These are phyloP conservation scores for Nitzschia sp. DNA, from an alignment of 108 stramenopile species.

Conservation along the genomic window DNA sequence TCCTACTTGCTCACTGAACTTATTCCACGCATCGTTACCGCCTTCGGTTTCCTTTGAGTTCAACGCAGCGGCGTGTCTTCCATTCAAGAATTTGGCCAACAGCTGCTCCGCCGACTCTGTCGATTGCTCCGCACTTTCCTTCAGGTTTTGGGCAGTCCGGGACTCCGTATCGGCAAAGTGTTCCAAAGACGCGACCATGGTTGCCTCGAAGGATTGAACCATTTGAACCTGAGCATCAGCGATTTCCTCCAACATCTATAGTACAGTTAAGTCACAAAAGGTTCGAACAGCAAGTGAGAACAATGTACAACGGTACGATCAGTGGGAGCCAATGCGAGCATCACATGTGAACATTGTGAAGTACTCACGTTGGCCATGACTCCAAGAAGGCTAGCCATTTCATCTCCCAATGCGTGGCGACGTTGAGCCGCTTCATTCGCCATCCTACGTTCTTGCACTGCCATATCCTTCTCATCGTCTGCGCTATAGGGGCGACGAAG, in stretches of 20 bases:
- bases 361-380: conserved; percentile 61
- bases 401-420: conserved; percentile 61
- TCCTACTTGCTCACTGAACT: conserved; percentile 74
- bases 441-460: conserved; percentile 24
- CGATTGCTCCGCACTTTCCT: conserved; percentile 60
- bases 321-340: neutral
- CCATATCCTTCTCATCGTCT: conserved; percentile 29
- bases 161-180: conserved; percentile 62
- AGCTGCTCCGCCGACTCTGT: conserved; percentile 71
- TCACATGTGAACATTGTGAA: neutral
- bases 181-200: conserved; percentile 73
- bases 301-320: neutral
- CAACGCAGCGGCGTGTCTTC: conserved; percentile 62
- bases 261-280: neutral
- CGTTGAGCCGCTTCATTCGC: conserved; percentile 36
- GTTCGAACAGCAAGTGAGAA: neutral
- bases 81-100: conserved; percentile 77
- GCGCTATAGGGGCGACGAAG: conserved; percentile 39
- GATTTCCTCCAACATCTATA: conserved; percentile 72
- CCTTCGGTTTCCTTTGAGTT: conserved; percentile 27
- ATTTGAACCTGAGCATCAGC: conserved; percentile 79
- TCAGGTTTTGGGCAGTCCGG: conserved; percentile 55
- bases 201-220: conserved; percentile 74
- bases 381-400: conserved; percentile 61
- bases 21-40: conserved; percentile 62